Conservation (phyloP, 495 filamentous ascomycete genomes). For the Podospora pseudoanserina region DNA sequence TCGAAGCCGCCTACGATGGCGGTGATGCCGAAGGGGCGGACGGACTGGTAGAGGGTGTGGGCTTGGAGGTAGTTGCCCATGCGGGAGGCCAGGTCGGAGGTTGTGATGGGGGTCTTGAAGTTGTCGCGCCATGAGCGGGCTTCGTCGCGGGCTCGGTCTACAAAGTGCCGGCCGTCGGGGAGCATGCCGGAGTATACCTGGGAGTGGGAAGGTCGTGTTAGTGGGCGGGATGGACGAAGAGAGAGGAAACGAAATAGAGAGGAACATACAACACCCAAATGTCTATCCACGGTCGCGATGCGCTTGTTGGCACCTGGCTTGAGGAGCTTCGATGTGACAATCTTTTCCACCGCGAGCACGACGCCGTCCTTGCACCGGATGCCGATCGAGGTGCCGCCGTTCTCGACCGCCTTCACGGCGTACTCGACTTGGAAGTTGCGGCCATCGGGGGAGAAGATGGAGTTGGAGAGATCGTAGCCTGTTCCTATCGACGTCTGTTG, state of each 20-base stretch:
- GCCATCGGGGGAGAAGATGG: conserved; percentile 97
- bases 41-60: conserved; percentile 93
- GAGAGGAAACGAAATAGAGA: conserved; percentile 2
- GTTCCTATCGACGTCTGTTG: conserved; percentile 96
- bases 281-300: conserved; percentile 89
- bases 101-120: conserved; percentile 90
- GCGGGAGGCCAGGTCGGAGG: conserved; percentile 77
- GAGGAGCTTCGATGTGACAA: conserved; percentile 89
- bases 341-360: conserved; percentile 93
- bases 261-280: conserved; percentile 80
- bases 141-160: conserved; percentile 90
- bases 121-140: conserved; percentile 79
- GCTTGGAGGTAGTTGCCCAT: conserved; percentile 95
- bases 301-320: conserved; percentile 93
- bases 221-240: background rate
- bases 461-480: conserved; percentile 98
- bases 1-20: conserved; percentile 94
- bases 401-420: conserved; percentile 97
- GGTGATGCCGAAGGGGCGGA: conserved; percentile 93
- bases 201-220: background rate
- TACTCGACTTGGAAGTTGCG: conserved; percentile 99
- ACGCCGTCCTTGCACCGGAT: conserved; percentile 97
- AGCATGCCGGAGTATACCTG: conserved; percentile 91
- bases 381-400: conserved; percentile 92
- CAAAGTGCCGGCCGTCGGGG: conserved; percentile 92